Conservation (phyloP, 108 stramenopile species). For the Discostella pseudostelligera region DNA sequence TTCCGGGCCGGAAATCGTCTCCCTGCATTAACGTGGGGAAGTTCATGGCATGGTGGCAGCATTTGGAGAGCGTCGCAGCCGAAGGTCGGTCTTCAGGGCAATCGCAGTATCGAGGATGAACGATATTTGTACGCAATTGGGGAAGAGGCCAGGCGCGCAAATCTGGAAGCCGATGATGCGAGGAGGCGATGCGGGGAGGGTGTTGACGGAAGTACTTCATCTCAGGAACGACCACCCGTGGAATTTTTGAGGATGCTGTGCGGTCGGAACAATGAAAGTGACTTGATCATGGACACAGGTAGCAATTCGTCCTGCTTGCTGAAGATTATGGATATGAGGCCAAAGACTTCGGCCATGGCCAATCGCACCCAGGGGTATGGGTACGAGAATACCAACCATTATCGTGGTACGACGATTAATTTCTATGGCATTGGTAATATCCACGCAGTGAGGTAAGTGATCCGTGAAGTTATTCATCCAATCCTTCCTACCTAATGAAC, state of each 20-base stretch:
- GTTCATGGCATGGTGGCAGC: slow-evolving; percentile 62
- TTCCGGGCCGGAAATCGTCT: slow-evolving; percentile 90
- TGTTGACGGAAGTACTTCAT: slow-evolving; percentile 1
- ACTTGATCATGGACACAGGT: slow-evolving; percentile 45
- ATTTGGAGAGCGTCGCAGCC: slow-evolving; percentile 97
- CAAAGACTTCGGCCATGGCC: slow-evolving; percentile 81
- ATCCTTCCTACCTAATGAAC: neutral
- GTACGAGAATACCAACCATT: slow-evolving; percentile 88
- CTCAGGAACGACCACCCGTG: slow-evolving; percentile 11
- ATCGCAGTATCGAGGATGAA: slow-evolving; percentile 87
- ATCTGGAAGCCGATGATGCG: slow-evolving; percentile 36
- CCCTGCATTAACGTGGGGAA: slow-evolving; percentile 89
- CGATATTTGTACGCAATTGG: slow-evolving; percentile 68
- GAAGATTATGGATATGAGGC: slow-evolving; percentile 89
- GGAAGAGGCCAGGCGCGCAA: slow-evolving; percentile 71
- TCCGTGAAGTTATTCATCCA: neutral
- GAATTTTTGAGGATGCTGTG: slow-evolving; percentile 58
- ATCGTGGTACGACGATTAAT: slow-evolving; percentile 69
- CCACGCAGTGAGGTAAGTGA: slow-evolving; percentile 64
- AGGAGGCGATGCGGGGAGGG: slow-evolving; percentile 28
- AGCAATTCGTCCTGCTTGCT: slow-evolving; percentile 48
- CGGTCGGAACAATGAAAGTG: slow-evolving; percentile 49
- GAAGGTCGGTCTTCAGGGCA: slow-evolving; percentile 91
- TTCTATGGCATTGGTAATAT: slow-evolving; percentile 90
- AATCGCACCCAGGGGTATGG: slow-evolving; percentile 90